Percentiles rank a stretch among this genome's conserved stretches.
These are phyloP conservation scores for Botrytis aclada DNA, from an alignment of 2,329 filamentous ascomycete genomes.

Conservation along the genomic window DNA sequence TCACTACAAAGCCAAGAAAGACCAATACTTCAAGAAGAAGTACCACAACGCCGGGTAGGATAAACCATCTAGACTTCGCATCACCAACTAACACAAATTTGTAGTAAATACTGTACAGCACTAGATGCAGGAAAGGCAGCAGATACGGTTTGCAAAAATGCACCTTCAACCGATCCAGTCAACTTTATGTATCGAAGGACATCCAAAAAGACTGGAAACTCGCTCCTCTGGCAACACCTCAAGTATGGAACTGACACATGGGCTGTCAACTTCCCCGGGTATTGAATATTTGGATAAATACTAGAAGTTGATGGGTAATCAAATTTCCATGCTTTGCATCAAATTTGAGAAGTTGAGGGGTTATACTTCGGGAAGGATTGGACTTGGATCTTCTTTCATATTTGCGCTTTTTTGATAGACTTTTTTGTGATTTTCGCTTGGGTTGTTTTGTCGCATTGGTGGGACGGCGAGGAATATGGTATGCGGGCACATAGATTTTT, in stretches of 20 bases:
- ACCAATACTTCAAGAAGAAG: constrained; percentile 9
- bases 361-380: background rate
- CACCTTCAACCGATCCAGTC: constrained; percentile 1
- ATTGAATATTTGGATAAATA: background rate
- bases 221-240: constrained; percentile 12
- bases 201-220: constrained; percentile 13
- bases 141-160: constrained; percentile 9
- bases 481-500: background rate
- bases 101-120: constrained; percentile 9
- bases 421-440: background rate
- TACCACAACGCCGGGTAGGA: constrained; percentile 9
- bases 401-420: background rate
- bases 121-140: background rate
- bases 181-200: constrained; percentile 18
- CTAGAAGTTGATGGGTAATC: background rate
- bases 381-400: background rate
- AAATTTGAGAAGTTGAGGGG: background rate
- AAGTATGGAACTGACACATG: constrained; percentile 15
- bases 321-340: background rate
- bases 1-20: background rate
- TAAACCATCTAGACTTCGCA: background rate
- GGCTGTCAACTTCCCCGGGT: constrained; percentile 14
- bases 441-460: background rate
- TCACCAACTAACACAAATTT: background rate
- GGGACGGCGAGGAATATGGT: background rate